Conservation (phyloP, 176 grass and related monocot genomes). For the Carex cristatella region DNA sequence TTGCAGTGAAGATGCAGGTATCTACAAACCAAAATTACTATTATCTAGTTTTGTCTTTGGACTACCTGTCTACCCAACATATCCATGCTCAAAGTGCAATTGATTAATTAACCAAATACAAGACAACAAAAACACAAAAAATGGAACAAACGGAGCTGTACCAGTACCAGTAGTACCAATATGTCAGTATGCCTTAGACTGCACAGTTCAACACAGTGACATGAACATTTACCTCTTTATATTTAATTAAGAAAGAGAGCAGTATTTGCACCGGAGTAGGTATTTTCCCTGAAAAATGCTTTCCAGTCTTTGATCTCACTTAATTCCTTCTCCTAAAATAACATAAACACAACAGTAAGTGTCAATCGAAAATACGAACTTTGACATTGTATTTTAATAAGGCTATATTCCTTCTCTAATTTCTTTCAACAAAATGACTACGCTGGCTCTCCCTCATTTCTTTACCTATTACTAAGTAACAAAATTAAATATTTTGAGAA, state of each 20-base stretch:
- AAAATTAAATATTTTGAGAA: background rate
- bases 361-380: background rate
- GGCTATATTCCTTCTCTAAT: background rate
- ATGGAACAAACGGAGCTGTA: no score
- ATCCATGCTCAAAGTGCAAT: no score
- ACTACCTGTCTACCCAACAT: no score
- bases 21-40: no score
- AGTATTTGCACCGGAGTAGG: constrained; percentile 39
- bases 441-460: background rate
- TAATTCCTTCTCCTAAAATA: constrained; percentile 47
- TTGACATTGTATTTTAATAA: background rate
- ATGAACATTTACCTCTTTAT: background rate
- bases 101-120: no score
- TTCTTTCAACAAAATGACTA: background rate
- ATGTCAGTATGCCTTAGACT: background rate
- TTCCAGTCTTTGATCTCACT: constrained; percentile 52
- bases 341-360: background rate
- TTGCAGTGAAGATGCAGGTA: no score
- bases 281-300: constrained; percentile 34
- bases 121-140: no score
- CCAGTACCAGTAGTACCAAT: no score
- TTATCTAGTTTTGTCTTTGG: no score
- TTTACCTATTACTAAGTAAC: background rate
- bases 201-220: background rate
- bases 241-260: background rate